Evolutionary conservation across 225 moss, liverwort and hornwort species (phyloP).

Genomic region (Sphagnum tenellum): DNA sequence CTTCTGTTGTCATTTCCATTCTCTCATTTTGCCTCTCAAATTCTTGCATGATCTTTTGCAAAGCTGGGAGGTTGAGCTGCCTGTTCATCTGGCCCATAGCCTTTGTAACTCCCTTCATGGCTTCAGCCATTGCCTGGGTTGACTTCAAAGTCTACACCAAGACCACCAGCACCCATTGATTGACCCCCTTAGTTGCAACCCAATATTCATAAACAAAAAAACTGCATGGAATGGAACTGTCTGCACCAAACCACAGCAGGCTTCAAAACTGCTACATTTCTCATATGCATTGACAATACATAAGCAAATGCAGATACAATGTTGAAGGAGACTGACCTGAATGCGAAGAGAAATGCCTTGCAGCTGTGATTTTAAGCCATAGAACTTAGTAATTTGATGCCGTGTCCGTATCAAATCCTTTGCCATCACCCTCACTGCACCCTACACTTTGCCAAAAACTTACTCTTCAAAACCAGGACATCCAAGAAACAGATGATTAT

Average conservation of each 20-base stretch:
- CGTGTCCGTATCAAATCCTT: slow-evolving; percentile 94
- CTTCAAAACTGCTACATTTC: not conserved
- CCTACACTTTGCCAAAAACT: slow-evolving; percentile 19
- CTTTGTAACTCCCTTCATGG: slow-evolving; percentile 98
- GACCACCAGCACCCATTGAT: no score
- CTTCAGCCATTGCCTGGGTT: slow-evolving; percentile 95
- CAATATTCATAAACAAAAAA: not conserved
- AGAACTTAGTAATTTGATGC: slow-evolving; percentile 94
- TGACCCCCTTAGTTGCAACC: no score
- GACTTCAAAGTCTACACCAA: slow-evolving; percentile 79
- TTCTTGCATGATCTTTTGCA: slow-evolving; percentile 96
- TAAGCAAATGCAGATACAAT: no score
- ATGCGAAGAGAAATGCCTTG: slow-evolving; percentile 94
- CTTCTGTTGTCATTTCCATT: slow-evolving; percentile 98
- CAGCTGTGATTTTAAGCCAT: slow-evolving; percentile 91
- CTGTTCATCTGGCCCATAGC: slow-evolving; percentile 99
- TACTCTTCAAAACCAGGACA: no score
- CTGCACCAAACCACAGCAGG: not conserved
- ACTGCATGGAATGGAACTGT: not conserved
- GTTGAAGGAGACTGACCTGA: slow-evolving; percentile 32
- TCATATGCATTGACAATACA: no score
- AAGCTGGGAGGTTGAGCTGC: slow-evolving; percentile 91
- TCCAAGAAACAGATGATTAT: no score
- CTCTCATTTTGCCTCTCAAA: slow-evolving; percentile 96
- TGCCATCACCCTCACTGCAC: slow-evolving; percentile 93